Evolutionary conservation across 2,329 filamentous ascomycete species (phyloP).

Genomic region (Sclerotinia subarctica): DNA sequence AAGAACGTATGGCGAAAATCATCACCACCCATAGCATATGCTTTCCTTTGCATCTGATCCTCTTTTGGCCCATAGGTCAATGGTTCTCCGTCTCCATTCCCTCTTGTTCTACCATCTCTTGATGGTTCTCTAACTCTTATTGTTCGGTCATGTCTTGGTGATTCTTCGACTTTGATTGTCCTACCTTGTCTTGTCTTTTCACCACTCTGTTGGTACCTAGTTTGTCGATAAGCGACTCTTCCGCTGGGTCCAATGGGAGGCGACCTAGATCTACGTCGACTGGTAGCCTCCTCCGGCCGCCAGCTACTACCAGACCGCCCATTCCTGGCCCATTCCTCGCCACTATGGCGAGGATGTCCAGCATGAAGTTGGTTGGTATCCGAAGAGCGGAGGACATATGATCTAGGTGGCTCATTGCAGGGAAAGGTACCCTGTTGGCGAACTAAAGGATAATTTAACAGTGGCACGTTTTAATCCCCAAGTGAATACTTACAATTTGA

Average conservation of each 20-base stretch:
- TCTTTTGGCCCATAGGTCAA: slow-evolving; percentile 20
- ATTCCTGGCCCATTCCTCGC: neutral
- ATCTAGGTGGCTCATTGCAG: slow-evolving; percentile 7
- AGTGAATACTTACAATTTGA: slow-evolving; percentile 18
- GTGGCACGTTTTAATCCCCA: too few species aligned
- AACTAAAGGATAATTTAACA: neutral
- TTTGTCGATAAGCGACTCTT: neutral
- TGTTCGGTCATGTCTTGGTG: neutral
- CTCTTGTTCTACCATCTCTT: neutral
- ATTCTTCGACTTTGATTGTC: neutral
- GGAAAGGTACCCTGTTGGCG: slow-evolving; percentile 5
- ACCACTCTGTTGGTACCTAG: neutral
- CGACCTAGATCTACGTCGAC: neutral
- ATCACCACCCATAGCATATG: slow-evolving; percentile 15
- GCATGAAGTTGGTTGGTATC: neutral
- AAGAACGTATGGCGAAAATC: slow-evolving; percentile 25
- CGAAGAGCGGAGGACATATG: slow-evolving; percentile 6
- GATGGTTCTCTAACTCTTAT: neutral
- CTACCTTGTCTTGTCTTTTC: neutral
- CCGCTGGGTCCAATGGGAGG: neutral
- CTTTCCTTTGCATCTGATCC: slow-evolving; percentile 26
- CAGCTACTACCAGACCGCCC: neutral
- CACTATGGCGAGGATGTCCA: neutral
- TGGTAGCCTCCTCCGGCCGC: neutral
- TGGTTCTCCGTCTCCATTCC: neutral